phyloP scores from a whole-genome alignment of 805 yeast genomes.

The Saccharomycopsis amapae region DNA sequence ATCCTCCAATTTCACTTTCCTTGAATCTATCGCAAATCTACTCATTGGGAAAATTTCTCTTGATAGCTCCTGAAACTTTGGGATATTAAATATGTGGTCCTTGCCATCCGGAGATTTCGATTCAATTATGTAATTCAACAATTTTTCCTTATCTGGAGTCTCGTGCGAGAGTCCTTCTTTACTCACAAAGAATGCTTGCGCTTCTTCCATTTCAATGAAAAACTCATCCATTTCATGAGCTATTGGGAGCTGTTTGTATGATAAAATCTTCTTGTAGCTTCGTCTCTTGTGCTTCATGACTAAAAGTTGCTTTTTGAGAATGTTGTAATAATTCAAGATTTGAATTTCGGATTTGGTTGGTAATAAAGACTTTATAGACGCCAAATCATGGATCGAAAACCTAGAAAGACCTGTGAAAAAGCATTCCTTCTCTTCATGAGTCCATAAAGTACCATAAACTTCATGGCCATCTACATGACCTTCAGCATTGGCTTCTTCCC shows the following conservation, averaged over 20 bases:
- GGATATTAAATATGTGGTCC: no score
- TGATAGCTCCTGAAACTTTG: no score
- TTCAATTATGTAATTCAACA: no score
- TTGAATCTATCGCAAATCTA: no score
- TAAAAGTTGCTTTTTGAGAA: conserved; percentile 31
- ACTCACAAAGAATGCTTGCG: no score
- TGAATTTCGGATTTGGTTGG: conserved; percentile 39
- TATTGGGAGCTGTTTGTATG: conserved; percentile 42
- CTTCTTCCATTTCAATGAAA: conserved; percentile 35
- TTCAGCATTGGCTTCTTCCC: background rate
- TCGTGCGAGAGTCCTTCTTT: no score
- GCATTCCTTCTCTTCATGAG: conserved; percentile 38
- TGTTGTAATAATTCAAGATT: conserved; percentile 38
- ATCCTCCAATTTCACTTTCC: no score
- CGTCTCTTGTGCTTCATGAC: conserved; percentile 7
- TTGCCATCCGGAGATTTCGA: no score
- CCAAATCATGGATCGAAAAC: conserved; percentile 41
- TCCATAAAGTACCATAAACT: conserved; percentile 35
- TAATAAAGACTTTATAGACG: conserved; percentile 33
- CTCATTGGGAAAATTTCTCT: no score
- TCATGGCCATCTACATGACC: background rate
- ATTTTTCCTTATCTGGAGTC: no score
- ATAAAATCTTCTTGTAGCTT: conserved; percentile 25
- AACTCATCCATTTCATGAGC: conserved; percentile 45
- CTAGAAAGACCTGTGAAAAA: conserved; percentile 46